Evolutionary conservation across 306 rosid species (phyloP).

Genomic region (Corylus heterophylla): DNA sequence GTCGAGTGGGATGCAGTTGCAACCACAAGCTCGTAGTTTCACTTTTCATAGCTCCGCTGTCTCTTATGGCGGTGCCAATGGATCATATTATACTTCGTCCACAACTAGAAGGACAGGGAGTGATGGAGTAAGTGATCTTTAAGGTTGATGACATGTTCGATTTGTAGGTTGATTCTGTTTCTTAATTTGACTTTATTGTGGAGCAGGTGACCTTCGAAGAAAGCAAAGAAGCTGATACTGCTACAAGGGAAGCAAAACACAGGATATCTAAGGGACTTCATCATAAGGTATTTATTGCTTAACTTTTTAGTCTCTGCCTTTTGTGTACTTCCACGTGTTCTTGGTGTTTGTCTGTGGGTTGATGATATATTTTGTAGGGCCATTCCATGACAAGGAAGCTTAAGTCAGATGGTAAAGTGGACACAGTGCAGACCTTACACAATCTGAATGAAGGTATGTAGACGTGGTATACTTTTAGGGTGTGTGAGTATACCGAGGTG

Average conservation of each 20-base stretch:
- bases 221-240: conserved; percentile 78
- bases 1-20: conserved; percentile 25
- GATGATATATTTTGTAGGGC: conserved; percentile 50
- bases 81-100: conserved; percentile 69
- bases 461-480: conserved; percentile 14
- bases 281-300: conserved; percentile 50
- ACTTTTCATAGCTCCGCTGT: conserved; percentile 81
- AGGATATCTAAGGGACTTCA: conserved; percentile 65
- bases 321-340: conserved; percentile 1
- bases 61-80: conserved; percentile 65
- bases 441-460: conserved; percentile 74
- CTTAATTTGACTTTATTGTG: conserved; percentile 28
- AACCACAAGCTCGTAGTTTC: conserved; percentile 66
- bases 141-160: neutral
- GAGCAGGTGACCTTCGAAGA: conserved; percentile 74
- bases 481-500: neutral
- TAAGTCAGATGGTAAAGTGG: conserved; percentile 77
- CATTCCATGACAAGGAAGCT: conserved; percentile 74
- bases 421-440: conserved; percentile 78
- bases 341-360: neutral
- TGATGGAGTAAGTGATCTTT: conserved; percentile 70
- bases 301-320: neutral
- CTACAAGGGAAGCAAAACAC: conserved; percentile 68
- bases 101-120: conserved; percentile 68
- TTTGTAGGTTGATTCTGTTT: neutral